Conservation (phyloP, 768 basidiomycete species). For the Termitomyces sp. region DNA sequence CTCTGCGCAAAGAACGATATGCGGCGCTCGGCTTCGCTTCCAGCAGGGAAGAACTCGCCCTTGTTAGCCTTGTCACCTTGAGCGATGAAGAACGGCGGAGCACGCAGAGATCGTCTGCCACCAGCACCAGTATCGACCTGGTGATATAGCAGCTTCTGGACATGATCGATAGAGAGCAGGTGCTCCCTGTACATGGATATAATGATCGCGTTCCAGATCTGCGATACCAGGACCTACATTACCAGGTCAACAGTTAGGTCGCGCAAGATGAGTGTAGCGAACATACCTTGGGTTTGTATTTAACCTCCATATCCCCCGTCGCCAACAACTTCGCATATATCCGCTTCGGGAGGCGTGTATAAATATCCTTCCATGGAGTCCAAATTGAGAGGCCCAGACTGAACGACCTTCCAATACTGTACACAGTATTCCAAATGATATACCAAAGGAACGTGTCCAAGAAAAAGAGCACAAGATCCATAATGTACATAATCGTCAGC, state of each 20-base stretch:
- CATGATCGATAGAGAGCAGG: slow-evolving; percentile 96
- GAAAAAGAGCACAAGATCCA: slow-evolving; percentile 97
- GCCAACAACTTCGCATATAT: slow-evolving; percentile 96
- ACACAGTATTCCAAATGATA: slow-evolving; percentile 98
- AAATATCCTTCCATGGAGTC: slow-evolving; percentile 99
- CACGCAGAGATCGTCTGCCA: slow-evolving; percentile 88
- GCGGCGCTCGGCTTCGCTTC: slow-evolving; percentile 93
- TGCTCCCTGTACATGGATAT: slow-evolving; percentile 99
- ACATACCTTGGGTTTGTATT: slow-evolving; percentile 98
- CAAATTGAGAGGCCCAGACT: slow-evolving; percentile 92
- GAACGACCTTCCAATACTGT: slow-evolving; percentile 87
- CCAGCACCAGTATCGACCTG: slow-evolving; percentile 82
- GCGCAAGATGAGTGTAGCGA: neutral
- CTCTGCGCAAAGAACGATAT: slow-evolving; percentile 99
- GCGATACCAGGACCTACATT: slow-evolving; percentile 87
- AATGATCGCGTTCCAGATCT: slow-evolving; percentile 99
- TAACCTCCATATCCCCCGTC: slow-evolving; percentile 94
- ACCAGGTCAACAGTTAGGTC: slow-evolving; percentile 1
- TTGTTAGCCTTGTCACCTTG: slow-evolving; percentile 83
- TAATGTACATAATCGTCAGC: slow-evolving; percentile 96
- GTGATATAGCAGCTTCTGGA: slow-evolving; percentile 96
- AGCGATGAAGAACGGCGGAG: slow-evolving; percentile 97
- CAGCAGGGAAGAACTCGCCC: slow-evolving; percentile 89
- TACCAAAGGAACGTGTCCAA: slow-evolving; percentile 99
- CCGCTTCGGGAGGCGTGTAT: slow-evolving; percentile 90